Evolutionary conservation across 176 grass and related monocot genomes (phyloP).

Genomic region (Musa schizocarpa): DNA sequence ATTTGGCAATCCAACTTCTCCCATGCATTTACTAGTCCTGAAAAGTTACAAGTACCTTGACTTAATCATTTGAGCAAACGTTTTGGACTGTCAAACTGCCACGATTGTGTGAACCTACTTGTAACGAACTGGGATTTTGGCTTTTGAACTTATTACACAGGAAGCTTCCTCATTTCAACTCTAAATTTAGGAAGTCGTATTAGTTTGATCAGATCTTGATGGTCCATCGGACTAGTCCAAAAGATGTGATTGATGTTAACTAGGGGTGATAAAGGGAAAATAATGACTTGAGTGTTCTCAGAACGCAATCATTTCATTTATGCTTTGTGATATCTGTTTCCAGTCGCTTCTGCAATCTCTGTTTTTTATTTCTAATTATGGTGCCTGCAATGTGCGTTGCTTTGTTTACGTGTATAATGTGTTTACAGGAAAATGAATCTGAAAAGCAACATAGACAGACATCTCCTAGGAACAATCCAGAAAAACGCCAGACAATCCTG

Average conservation of each 20-base stretch:
- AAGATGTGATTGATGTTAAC: not conserved
- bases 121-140: not conserved
- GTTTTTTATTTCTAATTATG: not conserved
- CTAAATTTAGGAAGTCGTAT: no score
- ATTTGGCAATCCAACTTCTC: not conserved
- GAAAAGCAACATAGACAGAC: not conserved
- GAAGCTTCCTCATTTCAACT: not conserved
- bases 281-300: not conserved
- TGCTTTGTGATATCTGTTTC: not conserved
- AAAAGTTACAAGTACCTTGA: no score
- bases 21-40: not conserved
- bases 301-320: not conserved
- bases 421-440: conserved; percentile 9
- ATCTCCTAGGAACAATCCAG: not conserved
- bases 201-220: not conserved
- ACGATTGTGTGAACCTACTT: no score
- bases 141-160: not conserved
- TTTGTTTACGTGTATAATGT: not conserved
- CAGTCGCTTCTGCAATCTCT: not conserved
- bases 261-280: not conserved
- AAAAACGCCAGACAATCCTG: not conserved
- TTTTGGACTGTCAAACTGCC: no score
- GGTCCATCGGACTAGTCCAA: not conserved
- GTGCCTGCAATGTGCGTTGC: not conserved
- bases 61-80: no score